Evolutionary conservation across 139 green algal species (phyloP).

Genomic region (Coelastrella sp.): DNA sequence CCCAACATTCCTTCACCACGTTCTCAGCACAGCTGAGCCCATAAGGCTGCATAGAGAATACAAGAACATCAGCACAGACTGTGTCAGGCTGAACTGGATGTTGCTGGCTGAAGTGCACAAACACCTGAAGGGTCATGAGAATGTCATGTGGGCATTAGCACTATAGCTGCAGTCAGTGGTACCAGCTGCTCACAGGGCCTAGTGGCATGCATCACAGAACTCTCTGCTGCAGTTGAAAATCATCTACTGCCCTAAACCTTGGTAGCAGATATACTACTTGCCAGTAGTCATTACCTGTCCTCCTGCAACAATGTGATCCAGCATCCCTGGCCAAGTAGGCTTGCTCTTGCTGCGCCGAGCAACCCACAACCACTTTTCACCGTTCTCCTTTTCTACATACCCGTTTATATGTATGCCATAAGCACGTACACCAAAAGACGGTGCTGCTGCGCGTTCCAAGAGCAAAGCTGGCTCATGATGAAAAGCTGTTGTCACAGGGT

Average conservation of each 20-base stretch:
- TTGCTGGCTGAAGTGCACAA: background rate
- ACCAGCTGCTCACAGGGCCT: too few species aligned
- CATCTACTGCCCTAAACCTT: background rate
- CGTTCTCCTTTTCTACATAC: conserved; percentile 65
- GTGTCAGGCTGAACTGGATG: background rate
- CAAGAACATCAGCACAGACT: background rate
- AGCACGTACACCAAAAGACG: conserved; percentile 86
- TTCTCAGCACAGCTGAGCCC: conserved; percentile 82
- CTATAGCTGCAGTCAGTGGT: too few species aligned
- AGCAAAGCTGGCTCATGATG: conserved; percentile 73
- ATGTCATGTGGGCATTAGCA: too few species aligned
- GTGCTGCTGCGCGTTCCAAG: conserved; percentile 90
- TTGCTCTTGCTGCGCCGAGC: conserved; percentile 81
- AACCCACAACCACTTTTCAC: conserved; percentile 84
- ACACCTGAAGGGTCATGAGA: background rate
- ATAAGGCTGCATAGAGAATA: conserved; percentile 68
- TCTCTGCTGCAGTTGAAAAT: too few species aligned
- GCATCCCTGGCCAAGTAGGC: conserved; percentile 91
- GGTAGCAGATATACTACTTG: background rate
- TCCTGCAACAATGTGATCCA: conserved; percentile 96
- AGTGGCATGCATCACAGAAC: too few species aligned
- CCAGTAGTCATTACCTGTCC: conserved; percentile 71
- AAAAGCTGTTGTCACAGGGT: conserved; percentile 82
- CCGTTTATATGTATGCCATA: conserved; percentile 96
- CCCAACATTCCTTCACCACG: conserved; percentile 94